phyloP scores from a whole-genome alignment of 1,284 basidiomycete genomes.

The Tremellales sp. region DNA sequence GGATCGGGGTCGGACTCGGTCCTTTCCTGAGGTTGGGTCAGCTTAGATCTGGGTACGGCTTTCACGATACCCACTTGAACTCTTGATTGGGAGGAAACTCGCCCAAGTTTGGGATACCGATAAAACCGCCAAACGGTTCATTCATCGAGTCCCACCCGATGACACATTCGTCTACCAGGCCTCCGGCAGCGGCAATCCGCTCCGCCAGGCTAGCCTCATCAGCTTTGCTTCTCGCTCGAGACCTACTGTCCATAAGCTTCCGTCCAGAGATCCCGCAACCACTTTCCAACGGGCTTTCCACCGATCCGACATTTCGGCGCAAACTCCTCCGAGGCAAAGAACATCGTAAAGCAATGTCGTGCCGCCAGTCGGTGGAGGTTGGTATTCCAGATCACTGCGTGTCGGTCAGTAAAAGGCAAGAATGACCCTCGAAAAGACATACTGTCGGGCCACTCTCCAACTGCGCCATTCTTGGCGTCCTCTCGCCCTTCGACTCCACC shows the following conservation, averaged over 20 bases:
- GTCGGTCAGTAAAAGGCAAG: not conserved
- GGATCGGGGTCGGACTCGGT: slow-evolving; percentile 50
- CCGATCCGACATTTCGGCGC: slow-evolving; percentile 36
- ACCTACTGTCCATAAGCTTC: slow-evolving; percentile 34
- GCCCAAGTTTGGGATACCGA: slow-evolving; percentile 70
- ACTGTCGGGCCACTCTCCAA: slow-evolving; percentile 34
- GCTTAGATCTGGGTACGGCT: not conserved
- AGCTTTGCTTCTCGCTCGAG: slow-evolving; percentile 5
- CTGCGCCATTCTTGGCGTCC: slow-evolving; percentile 12
- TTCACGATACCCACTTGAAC: slow-evolving; percentile 30
- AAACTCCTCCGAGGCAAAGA: slow-evolving; percentile 28
- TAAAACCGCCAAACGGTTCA: slow-evolving; percentile 84
- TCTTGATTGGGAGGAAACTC: slow-evolving; percentile 53
- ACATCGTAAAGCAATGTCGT: slow-evolving; percentile 37
- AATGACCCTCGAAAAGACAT: slow-evolving; percentile 1
- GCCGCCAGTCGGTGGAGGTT: slow-evolving; percentile 32
- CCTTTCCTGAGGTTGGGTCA: slow-evolving; percentile 38
- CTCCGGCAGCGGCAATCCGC: slow-evolving; percentile 45
- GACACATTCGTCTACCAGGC: slow-evolving; percentile 51
- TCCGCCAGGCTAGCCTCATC: slow-evolving; percentile 24
- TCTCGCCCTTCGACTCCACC: slow-evolving; percentile 26
- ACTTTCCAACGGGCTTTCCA: slow-evolving; percentile 20
- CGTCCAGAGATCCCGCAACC: slow-evolving; percentile 12
- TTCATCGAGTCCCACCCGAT: slow-evolving; percentile 91
- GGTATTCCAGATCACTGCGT: slow-evolving; percentile 39